A percentile compares a stretch with the other conserved stretches of the same genome.
Conservation (phyloP, 441 rosid genomes). For the Erysimum cheiri region DNA sequence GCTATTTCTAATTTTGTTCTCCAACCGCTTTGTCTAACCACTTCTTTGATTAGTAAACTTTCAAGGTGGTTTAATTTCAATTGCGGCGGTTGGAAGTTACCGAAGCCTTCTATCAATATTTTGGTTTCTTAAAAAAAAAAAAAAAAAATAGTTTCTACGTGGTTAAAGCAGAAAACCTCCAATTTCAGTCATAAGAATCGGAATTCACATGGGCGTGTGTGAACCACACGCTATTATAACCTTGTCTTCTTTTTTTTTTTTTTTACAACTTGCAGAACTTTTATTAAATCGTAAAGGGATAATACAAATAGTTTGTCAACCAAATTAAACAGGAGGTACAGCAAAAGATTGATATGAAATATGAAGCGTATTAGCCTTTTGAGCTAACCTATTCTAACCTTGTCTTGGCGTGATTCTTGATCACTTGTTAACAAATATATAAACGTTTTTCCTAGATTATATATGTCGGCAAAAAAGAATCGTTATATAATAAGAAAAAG, state of each 20-base stretch:
- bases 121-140: background rate
- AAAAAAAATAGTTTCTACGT: background rate
- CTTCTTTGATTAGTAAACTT: background rate
- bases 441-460: background rate
- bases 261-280: too few relatives aligned
- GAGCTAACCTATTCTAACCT: too few relatives aligned
- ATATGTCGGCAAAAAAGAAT: background rate
- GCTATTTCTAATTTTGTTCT: too few relatives aligned
- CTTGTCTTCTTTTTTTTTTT: too few relatives aligned
- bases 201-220: constrained; percentile 2
- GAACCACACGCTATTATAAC: constrained; percentile 2
- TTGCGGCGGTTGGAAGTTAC: background rate
- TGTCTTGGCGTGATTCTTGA: background rate
- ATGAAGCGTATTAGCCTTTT: too few relatives aligned
- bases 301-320: too few relatives aligned
- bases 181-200: background rate
- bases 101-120: background rate
- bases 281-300: too few relatives aligned
- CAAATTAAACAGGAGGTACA: too few relatives aligned
- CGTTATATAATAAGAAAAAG: too few relatives aligned
- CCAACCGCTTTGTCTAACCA: too few relatives aligned
- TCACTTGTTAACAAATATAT: background rate
- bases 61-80: background rate
- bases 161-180: background rate
- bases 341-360: too few relatives aligned